Evolutionary conservation across 2,329 filamentous ascomycete species (phyloP).

Genomic region (Aspergillus candidus): DNA sequence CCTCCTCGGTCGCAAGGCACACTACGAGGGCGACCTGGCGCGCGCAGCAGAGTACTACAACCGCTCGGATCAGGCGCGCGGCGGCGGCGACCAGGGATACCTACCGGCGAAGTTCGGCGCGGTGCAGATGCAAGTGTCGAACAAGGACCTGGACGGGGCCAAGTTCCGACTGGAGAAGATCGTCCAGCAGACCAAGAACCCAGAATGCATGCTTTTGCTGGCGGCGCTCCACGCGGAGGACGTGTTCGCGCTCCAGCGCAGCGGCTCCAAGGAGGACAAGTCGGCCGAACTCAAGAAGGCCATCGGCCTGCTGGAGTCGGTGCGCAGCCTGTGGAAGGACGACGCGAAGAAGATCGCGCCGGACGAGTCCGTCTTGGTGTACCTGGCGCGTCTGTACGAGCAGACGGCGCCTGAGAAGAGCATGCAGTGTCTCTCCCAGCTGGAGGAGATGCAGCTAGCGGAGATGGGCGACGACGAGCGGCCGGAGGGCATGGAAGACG

Average conservation of each 20-base stretch:
- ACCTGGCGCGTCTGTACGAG: slow-evolving; percentile 88
- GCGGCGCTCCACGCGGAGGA: slow-evolving; percentile 93
- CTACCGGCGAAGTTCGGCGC: slow-evolving; percentile 91
- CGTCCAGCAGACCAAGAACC: slow-evolving; percentile 71
- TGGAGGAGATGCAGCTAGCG: slow-evolving; percentile 82
- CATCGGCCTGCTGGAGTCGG: slow-evolving; percentile 73
- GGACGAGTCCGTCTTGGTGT: slow-evolving; percentile 82
- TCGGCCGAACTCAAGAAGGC: slow-evolving; percentile 79
- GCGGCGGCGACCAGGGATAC: slow-evolving; percentile 84
- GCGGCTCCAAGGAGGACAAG: slow-evolving; percentile 84
- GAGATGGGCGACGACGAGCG: slow-evolving; percentile 66
- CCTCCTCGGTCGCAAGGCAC: slow-evolving; percentile 82
- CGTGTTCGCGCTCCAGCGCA: slow-evolving; percentile 71
- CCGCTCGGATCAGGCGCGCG: slow-evolving; percentile 83
- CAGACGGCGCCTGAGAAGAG: slow-evolving; percentile 79
- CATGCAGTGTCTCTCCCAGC: slow-evolving; percentile 81
- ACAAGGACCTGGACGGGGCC: slow-evolving; percentile 80
- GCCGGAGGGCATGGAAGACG: slow-evolving; percentile 55
- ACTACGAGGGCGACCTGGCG: slow-evolving; percentile 68
- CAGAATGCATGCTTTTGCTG: slow-evolving; percentile 87
- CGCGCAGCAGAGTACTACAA: slow-evolving; percentile 81
- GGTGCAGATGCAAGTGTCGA: slow-evolving; percentile 80
- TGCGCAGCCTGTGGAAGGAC: slow-evolving; percentile 86
- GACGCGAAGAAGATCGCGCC: slow-evolving; percentile 74
- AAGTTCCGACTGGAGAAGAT: slow-evolving; percentile 94